Conservation (phyloP, 257 asterid genomes). For the Orobanche coerulescens region DNA sequence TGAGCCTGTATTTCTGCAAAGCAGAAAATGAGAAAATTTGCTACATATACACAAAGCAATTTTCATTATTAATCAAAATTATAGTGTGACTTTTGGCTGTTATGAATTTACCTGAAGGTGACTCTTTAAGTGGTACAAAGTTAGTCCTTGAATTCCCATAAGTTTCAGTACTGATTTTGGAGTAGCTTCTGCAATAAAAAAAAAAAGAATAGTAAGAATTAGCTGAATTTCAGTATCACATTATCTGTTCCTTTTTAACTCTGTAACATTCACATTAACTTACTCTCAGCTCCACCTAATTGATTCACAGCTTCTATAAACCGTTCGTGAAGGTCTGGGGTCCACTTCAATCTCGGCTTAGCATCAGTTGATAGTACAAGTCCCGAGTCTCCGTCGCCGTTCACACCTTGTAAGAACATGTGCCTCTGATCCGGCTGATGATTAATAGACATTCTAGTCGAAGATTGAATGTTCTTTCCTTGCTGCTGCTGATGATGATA, state of each 20-base stretch:
- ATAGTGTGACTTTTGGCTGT: background rate
- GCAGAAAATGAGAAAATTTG: conserved; percentile 17
- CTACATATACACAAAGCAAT: background rate
- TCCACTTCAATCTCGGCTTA: conserved; percentile 96
- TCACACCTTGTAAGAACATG: conserved; percentile 64
- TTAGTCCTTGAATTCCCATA: conserved; percentile 89
- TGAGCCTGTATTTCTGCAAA: conserved; percentile 84
- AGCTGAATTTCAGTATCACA: conserved; percentile 20
- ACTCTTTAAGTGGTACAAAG: conserved; percentile 88
- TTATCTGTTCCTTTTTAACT: conserved; percentile 16
- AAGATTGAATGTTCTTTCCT: conserved; percentile 46
- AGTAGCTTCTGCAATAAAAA: conserved; percentile 73
- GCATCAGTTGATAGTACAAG: conserved; percentile 96
- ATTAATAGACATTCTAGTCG: conserved; percentile 46
- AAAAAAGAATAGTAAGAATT: conserved; percentile 23
- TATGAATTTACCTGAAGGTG: conserved; percentile 78
- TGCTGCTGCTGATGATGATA: conserved; percentile 36
- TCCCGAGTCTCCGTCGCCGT: conserved; percentile 63
- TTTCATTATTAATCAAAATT: background rate
- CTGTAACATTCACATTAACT: conserved; percentile 25
- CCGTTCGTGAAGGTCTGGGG: conserved; percentile 79
- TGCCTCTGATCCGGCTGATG: conserved; percentile 47
- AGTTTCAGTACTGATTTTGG: conserved; percentile 95
- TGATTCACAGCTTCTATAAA: conserved; percentile 93
- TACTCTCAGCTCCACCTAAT: conserved; percentile 99